A percentile compares a stretch with the other conserved stretches of the same genome.
Evolutionary conservation across 2,329 filamentous ascomycete species (phyloP).

Genomic region (Chrysoporthe deuterocubensis): DNA sequence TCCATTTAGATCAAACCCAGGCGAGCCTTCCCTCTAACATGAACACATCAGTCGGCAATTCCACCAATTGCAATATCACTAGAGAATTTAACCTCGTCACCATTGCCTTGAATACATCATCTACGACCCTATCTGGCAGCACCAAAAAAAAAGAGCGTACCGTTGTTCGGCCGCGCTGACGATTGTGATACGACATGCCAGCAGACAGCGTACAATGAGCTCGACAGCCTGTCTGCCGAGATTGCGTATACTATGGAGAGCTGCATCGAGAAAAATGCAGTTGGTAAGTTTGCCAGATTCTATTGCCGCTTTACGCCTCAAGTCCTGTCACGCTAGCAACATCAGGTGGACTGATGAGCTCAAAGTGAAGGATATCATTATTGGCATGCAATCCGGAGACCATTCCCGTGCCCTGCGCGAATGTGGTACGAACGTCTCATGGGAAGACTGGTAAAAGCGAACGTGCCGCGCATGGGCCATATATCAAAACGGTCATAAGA

Average conservation of each 20-base stretch:
- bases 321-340: background rate
- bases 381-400: too few species aligned
- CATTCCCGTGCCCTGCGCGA: too few species aligned
- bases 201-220: background rate
- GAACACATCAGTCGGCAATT: background rate
- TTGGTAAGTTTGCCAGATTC: background rate
- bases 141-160: background rate
- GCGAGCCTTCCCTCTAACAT: background rate
- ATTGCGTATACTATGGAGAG: conserved; percentile 10
- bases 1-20: background rate
- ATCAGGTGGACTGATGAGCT: background rate
- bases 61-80: background rate
- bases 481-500: too few species aligned
- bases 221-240: conserved; percentile 10
- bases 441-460: too few species aligned
- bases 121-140: background rate
- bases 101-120: conserved; percentile 2
- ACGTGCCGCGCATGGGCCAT: too few species aligned
- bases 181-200: conserved; percentile 10
- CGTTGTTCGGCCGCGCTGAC: background rate
- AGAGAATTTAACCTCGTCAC: background rate
- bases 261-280: conserved; percentile 5
- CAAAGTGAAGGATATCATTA: too few species aligned
- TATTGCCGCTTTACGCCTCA: background rate
- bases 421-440: too few species aligned